Base-by-base conservation (phyloP, 352 stramenopile genomes). In the Labyrinthula sp. region DNA sequence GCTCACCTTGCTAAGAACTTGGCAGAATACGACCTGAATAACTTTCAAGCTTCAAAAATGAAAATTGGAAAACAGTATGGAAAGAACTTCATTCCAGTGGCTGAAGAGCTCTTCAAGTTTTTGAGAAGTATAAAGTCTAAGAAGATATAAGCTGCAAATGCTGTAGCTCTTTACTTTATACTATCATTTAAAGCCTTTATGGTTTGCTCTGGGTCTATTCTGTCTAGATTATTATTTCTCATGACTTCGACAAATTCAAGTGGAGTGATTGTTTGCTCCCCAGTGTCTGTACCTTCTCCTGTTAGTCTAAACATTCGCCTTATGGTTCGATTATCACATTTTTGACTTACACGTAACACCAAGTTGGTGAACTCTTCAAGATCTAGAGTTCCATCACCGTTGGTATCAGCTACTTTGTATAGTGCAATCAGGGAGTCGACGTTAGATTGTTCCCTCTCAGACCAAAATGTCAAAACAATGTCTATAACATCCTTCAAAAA, bases 271-370 rank as follows among this genome's bases (percentile, higher is more conserved):
- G 59, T 62, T 24, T 75, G 73, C 14, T 79, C 69, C n/a, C 69
- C 70, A 4, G 77, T 49, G 10, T 79, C 69, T 35, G 77, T 82
- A 41, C 79, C 72, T 65, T 82, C 69, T 3, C 69, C 69, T 21
- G 67, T 77, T 24, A 66, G 58, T 39, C 77, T 69, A 36, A 72
- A 79, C 8, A 73, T 58, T 22, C 76, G 75, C 43, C 73, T 57
- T 21, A 82, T 58, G 0, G 37, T 55, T 10, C 64, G 65, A 21
- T 65, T 58, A 22, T 76, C 65, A 27, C 75, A 30, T 5, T 35
- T n/a, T 17, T 59, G 47, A 4, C 78, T 40, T 37, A 75, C 71
- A 21, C 63, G 54, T 26, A 64, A 62, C 15, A 79, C 61, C 34
- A 78, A 54, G 3, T 60, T 60, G 14, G 62, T 59, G 48, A 77